phyloP scores from a whole-genome alignment of 176 grass and related monocot genomes.

The Musa acuminata region DNA sequence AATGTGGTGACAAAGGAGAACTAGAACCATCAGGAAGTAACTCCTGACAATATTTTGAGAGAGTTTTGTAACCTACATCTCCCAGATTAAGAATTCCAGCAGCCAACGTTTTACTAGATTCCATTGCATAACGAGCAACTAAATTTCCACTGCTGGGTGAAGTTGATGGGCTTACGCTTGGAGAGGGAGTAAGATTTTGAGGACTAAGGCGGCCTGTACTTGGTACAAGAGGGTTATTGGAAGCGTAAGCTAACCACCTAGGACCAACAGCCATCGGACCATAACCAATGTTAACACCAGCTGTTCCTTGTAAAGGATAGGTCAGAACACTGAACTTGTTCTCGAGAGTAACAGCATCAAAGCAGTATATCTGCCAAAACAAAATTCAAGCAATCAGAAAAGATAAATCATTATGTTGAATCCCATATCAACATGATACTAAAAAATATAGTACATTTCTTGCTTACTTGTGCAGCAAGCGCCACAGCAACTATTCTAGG shows the following conservation, averaged over 20 bases:
- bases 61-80: constrained; percentile 95
- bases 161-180: constrained; percentile 96
- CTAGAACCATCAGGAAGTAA: constrained; percentile 89
- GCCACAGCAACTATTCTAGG: constrained; percentile 86
- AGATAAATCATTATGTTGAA: constrained; percentile 20
- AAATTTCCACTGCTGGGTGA: constrained; percentile 89
- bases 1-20: constrained; percentile 74
- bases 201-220: constrained; percentile 91
- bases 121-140: constrained; percentile 99
- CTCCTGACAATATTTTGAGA: constrained; percentile 93
- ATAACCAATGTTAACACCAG: constrained; percentile 77
- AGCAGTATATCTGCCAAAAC: constrained; percentile 86
- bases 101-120: constrained; percentile 93
- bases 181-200: constrained; percentile 88
- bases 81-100: constrained; percentile 96
- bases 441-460: background rate
- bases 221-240: constrained; percentile 68
- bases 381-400: constrained; percentile 20
- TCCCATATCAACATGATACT: background rate
- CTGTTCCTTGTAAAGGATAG: constrained; percentile 87
- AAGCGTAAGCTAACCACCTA: constrained; percentile 92
- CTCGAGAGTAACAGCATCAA: constrained; percentile 96
- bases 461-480: constrained; percentile 95
- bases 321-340: constrained; percentile 89
- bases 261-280: constrained; percentile 93